These are phyloP conservation scores for Tuber brumale DNA, from an alignment of 495 filamentous ascomycete genomes.

Conservation along the genomic window DNA sequence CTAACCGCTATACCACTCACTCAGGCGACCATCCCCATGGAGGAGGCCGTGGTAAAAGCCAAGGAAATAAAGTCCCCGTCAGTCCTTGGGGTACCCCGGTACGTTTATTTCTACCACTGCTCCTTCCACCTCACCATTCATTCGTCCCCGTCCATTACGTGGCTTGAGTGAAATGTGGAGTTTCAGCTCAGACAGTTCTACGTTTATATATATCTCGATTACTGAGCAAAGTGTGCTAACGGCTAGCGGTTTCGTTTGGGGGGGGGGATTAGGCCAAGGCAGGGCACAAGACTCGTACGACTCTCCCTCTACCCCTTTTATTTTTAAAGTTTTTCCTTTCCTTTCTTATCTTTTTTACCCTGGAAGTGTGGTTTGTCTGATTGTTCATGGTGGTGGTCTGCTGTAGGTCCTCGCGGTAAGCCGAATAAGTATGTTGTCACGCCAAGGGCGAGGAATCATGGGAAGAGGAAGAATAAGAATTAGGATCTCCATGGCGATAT, in stretches of 20 bases:
- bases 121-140: not conserved
- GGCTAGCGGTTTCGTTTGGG: not conserved
- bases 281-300: conserved; percentile 83
- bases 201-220: conserved; percentile 18
- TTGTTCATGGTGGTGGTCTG: not conserved
- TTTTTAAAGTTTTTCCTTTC: not conserved
- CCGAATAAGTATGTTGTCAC: conserved; percentile 75
- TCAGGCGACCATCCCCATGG: conserved; percentile 88
- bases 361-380: conserved; percentile 1
- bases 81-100: conserved; percentile 95
- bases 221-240: conserved; percentile 40
- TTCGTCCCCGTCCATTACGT: not conserved
- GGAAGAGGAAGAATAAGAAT: conserved; percentile 56
- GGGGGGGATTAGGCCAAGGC: conserved; percentile 61
- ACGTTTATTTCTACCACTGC: conserved; percentile 45
- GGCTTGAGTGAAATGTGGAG: not conserved
- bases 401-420: conserved; percentile 51
- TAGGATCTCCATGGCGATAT: conserved; percentile 8
- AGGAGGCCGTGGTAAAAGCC: conserved; percentile 96
- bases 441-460: conserved; percentile 67
- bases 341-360: not conserved
- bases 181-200: conserved; percentile 17
- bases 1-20: conserved; percentile 39
- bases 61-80: conserved; percentile 90
- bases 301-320: not conserved